Percentiles rank a stretch among this genome's conserved stretches.
Conservation (phyloP, 2,329 filamentous ascomycete species). For the Colletotrichum sp. region DNA sequence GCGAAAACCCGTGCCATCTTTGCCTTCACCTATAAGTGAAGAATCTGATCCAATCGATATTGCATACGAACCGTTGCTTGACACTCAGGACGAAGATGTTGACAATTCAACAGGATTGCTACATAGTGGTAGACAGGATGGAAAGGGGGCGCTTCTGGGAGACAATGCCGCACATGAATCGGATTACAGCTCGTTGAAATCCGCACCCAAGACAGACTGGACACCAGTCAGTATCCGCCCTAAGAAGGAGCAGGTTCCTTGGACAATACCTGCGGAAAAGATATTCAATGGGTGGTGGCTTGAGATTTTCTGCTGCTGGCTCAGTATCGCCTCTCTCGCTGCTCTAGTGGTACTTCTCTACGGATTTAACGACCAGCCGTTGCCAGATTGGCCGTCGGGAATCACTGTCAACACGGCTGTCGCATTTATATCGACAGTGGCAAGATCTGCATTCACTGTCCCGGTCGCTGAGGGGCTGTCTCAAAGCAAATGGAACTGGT, state of each 20-base stretch:
- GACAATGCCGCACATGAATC: too few relatives aligned
- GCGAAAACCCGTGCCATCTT: too few relatives aligned
- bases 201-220: too few relatives aligned
- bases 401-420: constrained; percentile 32
- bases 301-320: neutral
- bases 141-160: too few relatives aligned
- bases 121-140: too few relatives aligned
- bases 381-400: constrained; percentile 24
- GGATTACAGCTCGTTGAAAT: too few relatives aligned
- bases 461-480: constrained; percentile 28
- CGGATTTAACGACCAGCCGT: constrained; percentile 16
- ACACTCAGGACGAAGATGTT: too few relatives aligned
- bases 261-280: neutral
- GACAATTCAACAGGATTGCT: accelerated
- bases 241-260: accelerated
- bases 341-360: neutral
- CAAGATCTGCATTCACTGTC: constrained; percentile 24
- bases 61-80: too few relatives aligned
- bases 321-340: neutral
- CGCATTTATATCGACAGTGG: constrained; percentile 27
- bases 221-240: too few relatives aligned
- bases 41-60: too few relatives aligned
- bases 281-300: neutral
- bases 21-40: too few relatives aligned
- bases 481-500: constrained; percentile 30